A percentile compares a stretch with the other conserved stretches of the same genome.
Conservation (phyloP, 23 red algal genomes). For the Gracilaria vermiculophylla region DNA sequence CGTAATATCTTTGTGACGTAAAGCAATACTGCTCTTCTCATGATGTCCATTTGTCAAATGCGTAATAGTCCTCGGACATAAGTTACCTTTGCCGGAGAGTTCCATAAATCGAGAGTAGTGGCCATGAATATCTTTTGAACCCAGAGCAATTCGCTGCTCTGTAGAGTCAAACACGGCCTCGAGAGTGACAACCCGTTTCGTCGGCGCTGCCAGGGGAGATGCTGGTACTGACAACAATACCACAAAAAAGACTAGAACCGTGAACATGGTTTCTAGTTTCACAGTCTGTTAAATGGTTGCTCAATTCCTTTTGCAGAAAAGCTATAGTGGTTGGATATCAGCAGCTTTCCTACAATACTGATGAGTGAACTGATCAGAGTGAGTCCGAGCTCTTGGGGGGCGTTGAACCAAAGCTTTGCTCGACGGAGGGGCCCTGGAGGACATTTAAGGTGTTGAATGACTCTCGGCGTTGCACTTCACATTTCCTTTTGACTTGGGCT, state of each 20-base stretch:
- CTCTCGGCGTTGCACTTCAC: background rate
- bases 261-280: background rate
- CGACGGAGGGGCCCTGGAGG: too few relatives aligned
- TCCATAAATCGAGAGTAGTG: conserved; percentile 53
- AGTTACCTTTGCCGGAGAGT: conserved; percentile 26
- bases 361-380: too few relatives aligned
- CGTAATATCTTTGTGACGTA: conserved; percentile 14
- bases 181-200: background rate
- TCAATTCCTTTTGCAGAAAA: too few relatives aligned
- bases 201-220: background rate
- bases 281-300: too few relatives aligned
- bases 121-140: conserved; percentile 26
- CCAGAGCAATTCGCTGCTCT: background rate
- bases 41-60: conserved; percentile 16
- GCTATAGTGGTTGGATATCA: too few relatives aligned
- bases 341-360: too few relatives aligned
- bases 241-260: background rate
- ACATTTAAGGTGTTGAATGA: background rate
- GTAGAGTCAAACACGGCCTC: background rate
- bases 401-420: too few relatives aligned
- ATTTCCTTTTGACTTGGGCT: background rate
- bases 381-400: too few relatives aligned
- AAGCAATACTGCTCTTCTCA: background rate
- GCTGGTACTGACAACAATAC: background rate
- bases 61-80: conserved; percentile 31